phyloP scores from a whole-genome alignment of 2,329 filamentous ascomycete genomes.

The Fusarium sp. region DNA sequence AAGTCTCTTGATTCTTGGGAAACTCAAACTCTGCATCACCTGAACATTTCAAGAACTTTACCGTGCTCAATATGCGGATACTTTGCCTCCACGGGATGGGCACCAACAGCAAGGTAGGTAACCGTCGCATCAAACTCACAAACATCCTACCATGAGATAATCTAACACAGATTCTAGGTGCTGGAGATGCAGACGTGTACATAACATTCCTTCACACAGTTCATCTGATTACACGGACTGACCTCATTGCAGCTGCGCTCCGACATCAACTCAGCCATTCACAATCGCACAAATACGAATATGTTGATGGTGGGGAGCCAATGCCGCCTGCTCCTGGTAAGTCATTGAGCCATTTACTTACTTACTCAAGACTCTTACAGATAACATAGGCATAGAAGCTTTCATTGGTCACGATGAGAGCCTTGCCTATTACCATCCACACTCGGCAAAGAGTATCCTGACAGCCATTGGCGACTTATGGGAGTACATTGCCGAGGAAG shows the following conservation, averaged over 20 bases:
- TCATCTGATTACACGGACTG: neutral
- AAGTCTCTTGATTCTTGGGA: neutral
- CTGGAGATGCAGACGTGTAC: conserved; percentile 6
- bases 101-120: neutral
- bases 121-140: neutral
- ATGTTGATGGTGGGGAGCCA: neutral
- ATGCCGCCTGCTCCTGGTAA: neutral
- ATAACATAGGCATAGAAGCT: neutral
- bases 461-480: neutral
- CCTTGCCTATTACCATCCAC: neutral
- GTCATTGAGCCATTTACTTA: neutral
- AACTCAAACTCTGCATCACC: neutral
- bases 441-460: neutral
- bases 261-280: neutral
- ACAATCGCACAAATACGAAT: neutral
- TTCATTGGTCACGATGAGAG: neutral
- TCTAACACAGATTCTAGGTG: neutral
- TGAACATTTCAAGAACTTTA: neutral
- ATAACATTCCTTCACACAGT: neutral
- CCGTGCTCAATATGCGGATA: neutral
- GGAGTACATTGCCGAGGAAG: neutral
- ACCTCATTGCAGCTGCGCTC: neutral
- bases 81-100: conserved; percentile 8
- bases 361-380: neutral
- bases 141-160: no score